Percentiles rank a stretch among this genome's conserved stretches.
phyloP scores from a whole-genome alignment of 805 yeast species.

The Sungouiozyma intestinalis region DNA sequence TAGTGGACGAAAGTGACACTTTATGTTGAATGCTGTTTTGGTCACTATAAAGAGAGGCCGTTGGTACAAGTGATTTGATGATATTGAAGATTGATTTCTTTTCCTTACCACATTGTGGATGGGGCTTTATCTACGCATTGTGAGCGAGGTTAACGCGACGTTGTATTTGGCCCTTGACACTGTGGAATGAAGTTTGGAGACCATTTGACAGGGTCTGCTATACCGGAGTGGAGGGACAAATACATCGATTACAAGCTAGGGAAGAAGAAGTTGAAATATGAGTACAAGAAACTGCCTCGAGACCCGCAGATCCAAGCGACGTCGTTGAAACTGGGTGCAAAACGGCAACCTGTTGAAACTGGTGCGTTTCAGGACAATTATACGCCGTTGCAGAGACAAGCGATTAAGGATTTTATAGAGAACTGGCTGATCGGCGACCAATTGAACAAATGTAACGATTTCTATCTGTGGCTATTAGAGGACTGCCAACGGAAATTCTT shows the following conservation, averaged over 20 bases:
- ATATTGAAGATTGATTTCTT: no score
- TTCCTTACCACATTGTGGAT: no score
- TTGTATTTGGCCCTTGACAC: no score
- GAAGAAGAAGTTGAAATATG: slow-evolving; percentile 31
- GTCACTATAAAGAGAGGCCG: no score
- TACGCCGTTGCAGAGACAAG: slow-evolving; percentile 7
- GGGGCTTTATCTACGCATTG: no score
- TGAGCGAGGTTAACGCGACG: no score
- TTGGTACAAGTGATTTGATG: no score
- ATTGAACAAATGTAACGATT: slow-evolving; percentile 24
- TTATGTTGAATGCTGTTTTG: no score
- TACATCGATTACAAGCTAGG: slow-evolving; percentile 61
- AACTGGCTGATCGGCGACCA: slow-evolving; percentile 25
- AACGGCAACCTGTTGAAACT: background rate
- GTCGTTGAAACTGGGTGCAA: background rate
- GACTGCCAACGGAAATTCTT: slow-evolving; percentile 18
- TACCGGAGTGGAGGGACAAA: slow-evolving; percentile 82
- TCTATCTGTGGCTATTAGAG: slow-evolving; percentile 24
- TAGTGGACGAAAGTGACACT: no score
- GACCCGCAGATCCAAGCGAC: slow-evolving; percentile 3
- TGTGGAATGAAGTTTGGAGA: slow-evolving; percentile 54
- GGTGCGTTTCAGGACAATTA: slow-evolving; percentile 1
- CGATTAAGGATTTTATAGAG: slow-evolving; percentile 22
- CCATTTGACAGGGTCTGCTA: slow-evolving; percentile 48
- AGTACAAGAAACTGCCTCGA: slow-evolving; percentile 4